Conservation (phyloP, 768 basidiomycete species). For the Podaxis mareebaensis region DNA sequence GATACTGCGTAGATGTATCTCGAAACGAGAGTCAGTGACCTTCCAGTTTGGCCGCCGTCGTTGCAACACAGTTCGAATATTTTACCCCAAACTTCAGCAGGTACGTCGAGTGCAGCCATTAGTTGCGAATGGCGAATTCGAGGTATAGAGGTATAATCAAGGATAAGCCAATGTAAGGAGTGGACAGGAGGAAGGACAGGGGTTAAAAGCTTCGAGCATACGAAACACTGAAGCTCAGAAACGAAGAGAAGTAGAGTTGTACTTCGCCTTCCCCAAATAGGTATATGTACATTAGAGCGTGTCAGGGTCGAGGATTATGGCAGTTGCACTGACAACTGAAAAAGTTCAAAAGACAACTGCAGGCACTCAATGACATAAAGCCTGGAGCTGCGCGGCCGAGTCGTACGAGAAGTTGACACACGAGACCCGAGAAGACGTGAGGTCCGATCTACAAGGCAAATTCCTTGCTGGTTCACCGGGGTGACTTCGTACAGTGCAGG, state of each 20-base stretch:
- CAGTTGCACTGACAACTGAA: background rate
- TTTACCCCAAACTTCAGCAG: constrained; percentile 19
- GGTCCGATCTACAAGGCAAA: background rate
- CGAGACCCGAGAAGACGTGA: background rate
- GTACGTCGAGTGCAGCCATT: constrained; percentile 7
- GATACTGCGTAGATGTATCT: constrained; percentile 14
- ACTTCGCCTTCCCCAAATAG: background rate
- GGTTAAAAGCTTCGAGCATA: background rate
- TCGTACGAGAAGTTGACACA: background rate
- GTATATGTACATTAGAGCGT: background rate
- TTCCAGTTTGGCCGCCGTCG: constrained; percentile 20
- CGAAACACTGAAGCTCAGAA: background rate
- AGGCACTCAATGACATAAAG: background rate
- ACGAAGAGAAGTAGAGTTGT: background rate
- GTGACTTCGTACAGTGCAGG: background rate
- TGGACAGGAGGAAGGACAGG: background rate
- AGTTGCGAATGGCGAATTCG: background rate
- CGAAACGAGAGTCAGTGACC: constrained; percentile 18
- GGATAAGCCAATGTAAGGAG: background rate
- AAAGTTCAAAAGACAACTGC: background rate
- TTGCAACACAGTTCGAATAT: constrained; percentile 14
- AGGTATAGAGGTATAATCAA: background rate
- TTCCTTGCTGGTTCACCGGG: background rate
- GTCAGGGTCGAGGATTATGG: constrained; percentile 1
- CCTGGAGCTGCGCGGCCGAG: background rate